Base-by-base conservation (phyloP, 2,329 filamentous ascomycete species). In the Cryphonectria japonica region DNA sequence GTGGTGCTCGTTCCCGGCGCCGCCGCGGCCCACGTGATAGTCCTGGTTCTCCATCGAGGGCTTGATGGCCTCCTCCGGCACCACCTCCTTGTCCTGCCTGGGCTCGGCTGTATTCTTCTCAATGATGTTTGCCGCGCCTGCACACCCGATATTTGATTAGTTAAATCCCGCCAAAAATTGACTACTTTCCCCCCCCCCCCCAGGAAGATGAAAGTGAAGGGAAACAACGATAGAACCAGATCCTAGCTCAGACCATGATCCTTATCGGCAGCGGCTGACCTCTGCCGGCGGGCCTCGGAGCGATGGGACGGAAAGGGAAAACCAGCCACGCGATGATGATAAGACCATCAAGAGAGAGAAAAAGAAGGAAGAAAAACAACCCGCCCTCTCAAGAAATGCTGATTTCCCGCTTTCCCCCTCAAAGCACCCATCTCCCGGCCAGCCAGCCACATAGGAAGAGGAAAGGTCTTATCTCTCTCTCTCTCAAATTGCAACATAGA, bases 1-100 rank as follows among this genome's bases (percentile, higher is more conserved):
- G 62, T 81, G 74, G 75, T 85, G 82, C 78, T 85, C 85, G 78
- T 90, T 90, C 67, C 87, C 88, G 13, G 85, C 87, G 71, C 88
- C 88, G 76, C 88, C 88, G 43, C 88, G 87, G 70, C 88, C 88
- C 57, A 84, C 85, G 80, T 90, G 88, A 78, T 83, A 86, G 76
- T 87, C 85, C 71, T 80, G 77, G 67, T 82, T 80, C 22, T 88
- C 84, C 65, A 80, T 79, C 76, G 82, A 84, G 39, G 83, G 81
- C 37, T 87, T 85, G 66, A 83, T 77, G 32, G 88, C 88, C 26
- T 78, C 82, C 64, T 86, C 85, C 60, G 88, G 87, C 26, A 90
- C 77, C 57, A 87, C 71, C 66, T 88, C 87, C 72, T 81, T 77
- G 79, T 90, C 88, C 37, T 78, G 80, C 76, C 87, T 86, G 64